Evolutionary conservation across 352 stramenopile genomes (phyloP).

Genomic region (Sclerospora graminicola): DNA sequence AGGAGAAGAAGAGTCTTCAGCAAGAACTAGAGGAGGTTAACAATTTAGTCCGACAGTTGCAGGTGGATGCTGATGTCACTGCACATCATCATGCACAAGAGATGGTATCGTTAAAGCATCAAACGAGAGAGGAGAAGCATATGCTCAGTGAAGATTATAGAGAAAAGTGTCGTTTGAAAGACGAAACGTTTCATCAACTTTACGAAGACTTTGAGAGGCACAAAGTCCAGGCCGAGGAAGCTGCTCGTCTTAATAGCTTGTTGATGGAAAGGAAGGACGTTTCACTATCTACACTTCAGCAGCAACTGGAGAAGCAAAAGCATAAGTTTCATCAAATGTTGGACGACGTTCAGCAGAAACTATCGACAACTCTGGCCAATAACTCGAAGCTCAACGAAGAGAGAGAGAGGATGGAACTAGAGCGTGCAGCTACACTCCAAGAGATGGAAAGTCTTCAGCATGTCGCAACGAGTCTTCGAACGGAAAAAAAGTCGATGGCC

Average conservation of each 20-base stretch:
- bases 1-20: constrained; percentile 13
- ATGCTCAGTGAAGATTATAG: constrained; percentile 13
- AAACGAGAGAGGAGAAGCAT: constrained; percentile 11
- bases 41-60: constrained; percentile 8
- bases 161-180: constrained; percentile 13
- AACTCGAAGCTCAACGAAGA: constrained; percentile 11
- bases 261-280: constrained; percentile 15
- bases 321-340: constrained; percentile 10
- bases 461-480: constrained; percentile 8
- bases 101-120: constrained; percentile 7
- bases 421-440: constrained; percentile 6
- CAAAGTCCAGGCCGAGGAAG: constrained; percentile 11
- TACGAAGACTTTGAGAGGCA: constrained; percentile 9
- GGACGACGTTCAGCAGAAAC: constrained; percentile 8
- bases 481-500: constrained; percentile 12
- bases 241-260: constrained; percentile 5
- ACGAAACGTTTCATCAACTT: constrained; percentile 13
- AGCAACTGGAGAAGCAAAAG: constrained; percentile 33
- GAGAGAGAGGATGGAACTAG: constrained; percentile 10
- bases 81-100: constrained; percentile 10
- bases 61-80: constrained; percentile 6
- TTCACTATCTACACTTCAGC: constrained; percentile 30
- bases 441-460: constrained; percentile 10
- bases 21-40: constrained; percentile 13
- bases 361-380: constrained; percentile 10